Evolutionary conservation across 768 basidiomycete genomes (phyloP), one percentile per base, ranked within the genome.

Genomic region (Termitomyces sp.): DNA sequence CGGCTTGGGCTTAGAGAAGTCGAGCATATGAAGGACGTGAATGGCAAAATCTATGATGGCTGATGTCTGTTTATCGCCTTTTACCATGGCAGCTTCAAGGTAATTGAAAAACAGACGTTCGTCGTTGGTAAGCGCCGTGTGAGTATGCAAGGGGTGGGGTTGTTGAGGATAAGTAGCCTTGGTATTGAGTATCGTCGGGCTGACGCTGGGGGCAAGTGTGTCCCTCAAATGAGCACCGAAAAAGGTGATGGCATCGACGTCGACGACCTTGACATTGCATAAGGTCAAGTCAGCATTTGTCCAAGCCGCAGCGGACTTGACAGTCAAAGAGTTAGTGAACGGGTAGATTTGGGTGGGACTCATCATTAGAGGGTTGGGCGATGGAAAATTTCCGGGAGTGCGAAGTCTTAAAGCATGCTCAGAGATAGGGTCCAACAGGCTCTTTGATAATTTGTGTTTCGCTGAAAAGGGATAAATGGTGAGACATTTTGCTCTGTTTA

Each of bases 231-330:
- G 11, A 11, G 15, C 42, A 37, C 58, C 60, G 27, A 66, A 66
- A 46, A 66, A 64, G 6, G 65, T 49, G 4, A 44, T 3, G 16
- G 46, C 16, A 39, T 64, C 61, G 16, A 58, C 46, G 31, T 66
- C 61, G n/a, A 64, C 41, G 27, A 66, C 41, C 2, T 58, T 51
- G 7, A 54, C 57, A 34, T 64, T 66, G 55, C 61, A 61, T 34
- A 58, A 39, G 12, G 42, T 34, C 4, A 66, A 33, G 24, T 64
- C 65, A 0, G 45, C 46, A 46, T 58, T 50, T 2, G 63, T 64
- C 65, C 65, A 66, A 34, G 61, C 57, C 27, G 61, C 59, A 20
- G 61, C 42, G 1, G 53, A 54, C 53, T 64, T 64, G 11, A 63
- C 61, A 8, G 57, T 52, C 3, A 53, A 13, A 33, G 8, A 33